Base-by-base conservation (phyloP, 129 eudicot species). In the Helianthus tuberosus region DNA sequence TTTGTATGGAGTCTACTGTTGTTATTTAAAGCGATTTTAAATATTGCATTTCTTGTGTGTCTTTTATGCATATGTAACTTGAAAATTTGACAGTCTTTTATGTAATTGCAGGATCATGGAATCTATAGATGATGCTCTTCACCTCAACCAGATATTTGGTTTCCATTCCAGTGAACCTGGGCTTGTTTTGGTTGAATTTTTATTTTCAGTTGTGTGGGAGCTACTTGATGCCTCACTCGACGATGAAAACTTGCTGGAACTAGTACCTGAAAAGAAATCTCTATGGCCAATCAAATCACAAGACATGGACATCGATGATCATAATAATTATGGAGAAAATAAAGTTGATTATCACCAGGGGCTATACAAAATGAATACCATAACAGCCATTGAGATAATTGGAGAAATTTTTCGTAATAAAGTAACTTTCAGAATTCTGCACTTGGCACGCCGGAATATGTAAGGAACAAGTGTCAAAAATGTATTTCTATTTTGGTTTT, bases 161-260 rank as follows among this genome's bases (percentile, higher is more conserved):
- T 69, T 88, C 76, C 77, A 69, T 54, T 82, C 88, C 29, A 65
- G 86, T 73, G 97, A 90, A 52, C 89, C 93, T 46, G 98, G 97
- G 85, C 36, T 86, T 79, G 72, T 88, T n/a, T 71, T 88, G 48
- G 96, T 88, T 74, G 91, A 84, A 77, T 88, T 84, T 79, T 41
- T 94, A 38, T 86, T 90, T 65, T 78, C 93, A 35, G 80, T 80
- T 71, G 91, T 85, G 68, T 94, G 98, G 97, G 79, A 88, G 81
- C 82, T 94, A 73, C 86, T 94, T 80, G 96, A 90, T 80, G 97
- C 97, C 64, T 84, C 98, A 49, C 88, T 94, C 49, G 97, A 90
- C 54, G 98, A 94, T 76, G 98, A 94, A 70, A 85, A 85, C 49
- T 77, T 94, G 78, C 84, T 90, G 81, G 98, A 88, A 74, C 84